phyloP scores from a whole-genome alignment of 169 alveolate genomes.

The Amoebophrya sp. region DNA sequence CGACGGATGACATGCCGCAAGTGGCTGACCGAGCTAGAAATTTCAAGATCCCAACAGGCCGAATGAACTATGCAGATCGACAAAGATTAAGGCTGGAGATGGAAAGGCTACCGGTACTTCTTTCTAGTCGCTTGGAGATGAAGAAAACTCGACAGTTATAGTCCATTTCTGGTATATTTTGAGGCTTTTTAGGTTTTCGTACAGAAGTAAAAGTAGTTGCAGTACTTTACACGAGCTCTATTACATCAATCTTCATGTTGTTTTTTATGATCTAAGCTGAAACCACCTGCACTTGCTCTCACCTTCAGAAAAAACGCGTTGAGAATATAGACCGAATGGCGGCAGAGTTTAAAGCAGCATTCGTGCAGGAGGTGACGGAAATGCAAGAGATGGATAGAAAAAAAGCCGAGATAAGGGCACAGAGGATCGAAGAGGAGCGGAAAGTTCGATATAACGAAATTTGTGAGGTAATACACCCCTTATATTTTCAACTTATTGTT shows the following conservation, averaged over 20 bases:
- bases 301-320: neutral
- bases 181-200: neutral
- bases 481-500: neutral
- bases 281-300: neutral
- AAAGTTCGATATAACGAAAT: neutral
- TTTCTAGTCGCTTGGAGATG: too few relatives aligned
- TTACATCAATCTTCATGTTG: neutral
- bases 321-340: neutral
- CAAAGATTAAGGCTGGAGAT: neutral
- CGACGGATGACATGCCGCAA: slow-evolving; percentile 4
- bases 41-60: neutral
- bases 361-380: neutral
- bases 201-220: neutral
- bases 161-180: too few relatives aligned
- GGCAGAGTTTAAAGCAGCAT: neutral
- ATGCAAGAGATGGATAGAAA: neutral
- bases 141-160: too few relatives aligned
- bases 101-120: neutral
- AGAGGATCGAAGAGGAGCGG: neutral
- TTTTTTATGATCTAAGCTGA: too few relatives aligned
- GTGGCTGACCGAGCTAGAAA: neutral
- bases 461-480: neutral
- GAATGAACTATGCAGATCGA: neutral
- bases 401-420: neutral
- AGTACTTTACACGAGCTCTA: neutral